Percentiles rank a stretch among this genome's conserved stretches.
These are phyloP conservation scores for Atalantia buxifolia DNA, from an alignment of 345 rosid genomes.

Conservation along the genomic window DNA sequence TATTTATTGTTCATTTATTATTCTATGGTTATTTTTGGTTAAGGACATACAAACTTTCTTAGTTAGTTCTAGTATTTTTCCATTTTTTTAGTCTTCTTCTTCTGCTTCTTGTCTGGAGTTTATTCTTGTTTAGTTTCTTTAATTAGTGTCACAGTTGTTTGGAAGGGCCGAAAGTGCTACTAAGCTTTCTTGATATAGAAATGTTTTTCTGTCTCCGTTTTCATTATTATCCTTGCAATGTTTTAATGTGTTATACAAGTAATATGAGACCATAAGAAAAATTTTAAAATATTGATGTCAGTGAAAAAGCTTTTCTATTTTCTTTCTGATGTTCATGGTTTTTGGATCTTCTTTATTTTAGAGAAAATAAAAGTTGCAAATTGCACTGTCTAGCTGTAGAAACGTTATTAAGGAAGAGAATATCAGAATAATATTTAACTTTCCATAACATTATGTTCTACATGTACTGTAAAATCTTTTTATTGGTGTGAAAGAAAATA, in stretches of 20 bases:
- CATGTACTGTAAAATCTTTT: not conserved
- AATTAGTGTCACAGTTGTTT: conserved; percentile 19
- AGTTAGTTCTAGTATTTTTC: conserved; percentile 11
- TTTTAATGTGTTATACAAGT: not conserved
- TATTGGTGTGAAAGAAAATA: not conserved
- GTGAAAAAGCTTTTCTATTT: not conserved
- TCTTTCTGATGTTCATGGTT: not conserved
- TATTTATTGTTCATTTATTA: not conserved
- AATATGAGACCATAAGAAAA: not conserved
- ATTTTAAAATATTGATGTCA: not conserved
- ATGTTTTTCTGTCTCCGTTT: not conserved
- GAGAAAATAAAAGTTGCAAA: not conserved
- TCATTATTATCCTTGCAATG: not conserved
- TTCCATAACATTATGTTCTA: not conserved
- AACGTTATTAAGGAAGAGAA: not conserved
- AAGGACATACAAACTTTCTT: conserved; percentile 21
- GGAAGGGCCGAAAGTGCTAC: conserved; percentile 5
- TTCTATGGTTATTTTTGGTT: conserved; percentile 15
- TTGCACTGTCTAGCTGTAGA: not conserved
- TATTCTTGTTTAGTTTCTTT: conserved; percentile 20
- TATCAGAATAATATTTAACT: not conserved
- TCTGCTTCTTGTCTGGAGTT: conserved; percentile 13
- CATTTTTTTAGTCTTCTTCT: conserved; percentile 17
- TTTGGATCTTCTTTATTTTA: not conserved
- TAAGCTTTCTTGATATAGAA: conserved; percentile 33